These are phyloP conservation scores for Plantago elongata DNA, from an alignment of 257 asterid species.

Conservation along the genomic window DNA sequence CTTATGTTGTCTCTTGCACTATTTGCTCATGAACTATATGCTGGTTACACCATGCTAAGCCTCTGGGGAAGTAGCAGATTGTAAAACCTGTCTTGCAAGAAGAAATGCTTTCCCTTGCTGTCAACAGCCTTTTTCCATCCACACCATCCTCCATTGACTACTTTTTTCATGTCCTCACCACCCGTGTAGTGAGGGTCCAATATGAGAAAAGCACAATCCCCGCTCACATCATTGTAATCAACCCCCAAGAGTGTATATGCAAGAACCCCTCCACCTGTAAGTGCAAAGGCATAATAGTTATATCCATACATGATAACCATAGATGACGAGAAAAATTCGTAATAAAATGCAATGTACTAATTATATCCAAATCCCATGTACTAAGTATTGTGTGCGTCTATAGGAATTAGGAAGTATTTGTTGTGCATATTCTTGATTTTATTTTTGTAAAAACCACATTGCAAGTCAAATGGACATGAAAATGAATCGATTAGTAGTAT, in stretches of 20 bases:
- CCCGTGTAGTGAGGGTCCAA: slow-evolving; percentile 91
- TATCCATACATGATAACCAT: too few species aligned
- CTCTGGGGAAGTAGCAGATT: slow-evolving; percentile 88
- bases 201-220: slow-evolving; percentile 91
- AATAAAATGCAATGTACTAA: too few species aligned
- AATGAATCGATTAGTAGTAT: too few species aligned
- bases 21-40: neutral
- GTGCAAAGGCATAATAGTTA: neutral
- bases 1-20: slow-evolving; percentile 2
- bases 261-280: slow-evolving; percentile 94
- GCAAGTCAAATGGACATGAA: neutral
- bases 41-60: slow-evolving; percentile 70
- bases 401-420: neutral
- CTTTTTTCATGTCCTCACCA: slow-evolving; percentile 69
- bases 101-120: slow-evolving; percentile 90
- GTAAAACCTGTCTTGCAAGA: slow-evolving; percentile 85
- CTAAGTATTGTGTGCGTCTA: neutral
- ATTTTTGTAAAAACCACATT: neutral
- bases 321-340: too few species aligned
- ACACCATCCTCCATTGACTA: slow-evolving; percentile 89
- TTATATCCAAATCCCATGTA: too few species aligned
- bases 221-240: slow-evolving; percentile 71
- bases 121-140: slow-evolving; percentile 93
- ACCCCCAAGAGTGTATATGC: slow-evolving; percentile 92
- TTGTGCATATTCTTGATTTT: neutral